Percentiles rank a stretch among this genome's conserved stretches.
phyloP scores from a whole-genome alignment of 129 eudicot genomes.

The Helichrysum umbraculigerum region DNA sequence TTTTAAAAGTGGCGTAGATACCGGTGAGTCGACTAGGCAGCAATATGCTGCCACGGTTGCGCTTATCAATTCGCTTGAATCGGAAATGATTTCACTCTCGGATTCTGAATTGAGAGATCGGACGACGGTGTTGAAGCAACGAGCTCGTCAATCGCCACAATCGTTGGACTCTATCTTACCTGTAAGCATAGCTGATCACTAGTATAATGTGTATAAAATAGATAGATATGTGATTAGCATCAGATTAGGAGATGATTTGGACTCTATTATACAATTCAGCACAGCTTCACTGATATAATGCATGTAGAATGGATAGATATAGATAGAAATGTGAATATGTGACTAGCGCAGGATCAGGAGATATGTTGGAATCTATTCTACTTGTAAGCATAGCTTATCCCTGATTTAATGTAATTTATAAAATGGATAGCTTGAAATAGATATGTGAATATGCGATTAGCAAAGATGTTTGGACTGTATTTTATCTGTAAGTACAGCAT shows the following conservation, averaged over 20 bases:
- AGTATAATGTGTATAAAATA: background rate
- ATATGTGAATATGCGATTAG: background rate
- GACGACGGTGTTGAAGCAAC: slow-evolving; percentile 52
- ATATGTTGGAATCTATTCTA: background rate
- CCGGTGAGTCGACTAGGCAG: slow-evolving; percentile 78
- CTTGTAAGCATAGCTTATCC: background rate
- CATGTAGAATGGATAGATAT: background rate
- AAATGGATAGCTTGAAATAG: too few species aligned
- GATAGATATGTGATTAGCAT: background rate
- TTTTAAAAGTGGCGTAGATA: slow-evolving; percentile 55
- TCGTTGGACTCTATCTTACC: slow-evolving; percentile 76
- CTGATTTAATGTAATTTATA: too few species aligned
- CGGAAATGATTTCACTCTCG: slow-evolving; percentile 42
- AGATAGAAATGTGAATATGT: background rate
- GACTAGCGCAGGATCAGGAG: background rate
- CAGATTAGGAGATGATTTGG: background rate
- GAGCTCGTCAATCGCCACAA: slow-evolving; percentile 51
- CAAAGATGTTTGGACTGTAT: background rate
- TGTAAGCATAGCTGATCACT: slow-evolving; percentile 32
- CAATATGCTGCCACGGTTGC: slow-evolving; percentile 47
- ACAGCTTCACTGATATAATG: background rate
- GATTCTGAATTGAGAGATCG: slow-evolving; percentile 60
- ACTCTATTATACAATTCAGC: background rate
- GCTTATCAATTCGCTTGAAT: slow-evolving; percentile 54
- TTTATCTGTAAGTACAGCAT: background rate